These are phyloP conservation scores for Coccomyxa subellipsoidea DNA, from an alignment of 163 green algal genomes.

Conservation along the genomic window DNA sequence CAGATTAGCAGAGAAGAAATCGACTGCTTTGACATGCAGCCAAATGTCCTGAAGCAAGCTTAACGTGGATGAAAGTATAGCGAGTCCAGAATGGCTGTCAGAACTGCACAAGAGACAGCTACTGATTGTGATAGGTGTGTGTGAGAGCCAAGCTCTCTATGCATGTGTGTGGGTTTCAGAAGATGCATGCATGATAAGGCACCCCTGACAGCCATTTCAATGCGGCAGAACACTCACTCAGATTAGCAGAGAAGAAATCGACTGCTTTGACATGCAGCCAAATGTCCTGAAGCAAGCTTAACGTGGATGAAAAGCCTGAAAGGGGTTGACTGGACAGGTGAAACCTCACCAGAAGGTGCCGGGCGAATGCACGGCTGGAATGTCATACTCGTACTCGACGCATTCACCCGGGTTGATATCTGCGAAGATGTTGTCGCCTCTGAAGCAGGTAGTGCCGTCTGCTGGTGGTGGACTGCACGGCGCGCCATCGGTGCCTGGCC, in stretches of 20 bases:
- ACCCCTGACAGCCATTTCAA: no score
- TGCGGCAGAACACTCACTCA: no score
- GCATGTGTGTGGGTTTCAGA: not conserved
- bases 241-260: no score
- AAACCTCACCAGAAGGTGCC: constrained; percentile 18
- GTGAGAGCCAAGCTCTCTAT: no score
- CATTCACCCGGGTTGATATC: constrained; percentile 16
- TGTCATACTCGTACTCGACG: constrained; percentile 24
- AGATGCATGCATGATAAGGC: no score
- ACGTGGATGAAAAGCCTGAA: not conserved
- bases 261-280: not conserved
- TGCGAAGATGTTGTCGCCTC: constrained; percentile 30
- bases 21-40: not conserved
- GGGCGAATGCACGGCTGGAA: not conserved
- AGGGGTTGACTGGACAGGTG: not conserved
- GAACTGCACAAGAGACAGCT: no score
- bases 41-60: not conserved
- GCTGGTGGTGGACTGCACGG: constrained; percentile 11
- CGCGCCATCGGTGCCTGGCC: constrained; percentile 11
- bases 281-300: not conserved
- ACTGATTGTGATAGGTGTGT: no score
- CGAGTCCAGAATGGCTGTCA: not conserved
- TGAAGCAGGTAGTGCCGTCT: constrained; percentile 10
- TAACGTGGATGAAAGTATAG: not conserved
- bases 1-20: no score